phyloP scores from a whole-genome alignment of 2,329 filamentous ascomycete species.

The Paecilomyces sp. region DNA sequence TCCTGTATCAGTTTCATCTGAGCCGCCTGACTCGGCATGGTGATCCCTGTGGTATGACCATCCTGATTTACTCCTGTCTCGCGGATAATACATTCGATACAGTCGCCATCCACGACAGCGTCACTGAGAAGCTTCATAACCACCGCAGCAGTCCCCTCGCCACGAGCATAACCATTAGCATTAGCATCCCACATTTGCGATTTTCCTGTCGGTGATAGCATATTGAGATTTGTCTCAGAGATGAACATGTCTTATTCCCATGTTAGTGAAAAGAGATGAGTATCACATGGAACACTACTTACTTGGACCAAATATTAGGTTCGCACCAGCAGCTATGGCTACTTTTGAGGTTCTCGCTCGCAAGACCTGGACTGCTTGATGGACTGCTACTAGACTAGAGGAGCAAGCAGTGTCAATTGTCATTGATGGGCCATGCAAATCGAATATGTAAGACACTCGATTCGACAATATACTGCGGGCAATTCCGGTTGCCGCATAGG shows the following conservation, averaged over 20 bases:
- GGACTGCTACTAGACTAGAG: constrained; percentile 31
- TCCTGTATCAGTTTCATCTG: constrained; percentile 33
- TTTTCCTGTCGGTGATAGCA: constrained; percentile 47
- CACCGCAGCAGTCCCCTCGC: constrained; percentile 46
- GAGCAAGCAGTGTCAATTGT: constrained; percentile 44
- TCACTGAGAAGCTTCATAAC: constrained; percentile 45
- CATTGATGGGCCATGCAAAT: constrained; percentile 33
- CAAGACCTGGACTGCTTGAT: constrained; percentile 25
- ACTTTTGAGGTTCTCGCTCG: constrained; percentile 19
- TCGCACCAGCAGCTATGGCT: constrained; percentile 17
- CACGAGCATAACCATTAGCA: constrained; percentile 46
- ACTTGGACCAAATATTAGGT: constrained; percentile 20
- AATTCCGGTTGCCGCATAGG: constrained; percentile 20
- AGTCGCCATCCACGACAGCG: constrained; percentile 42
- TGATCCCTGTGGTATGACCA: constrained; percentile 27
- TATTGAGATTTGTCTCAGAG: constrained; percentile 24
- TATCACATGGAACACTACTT: background rate
- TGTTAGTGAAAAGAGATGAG: background rate
- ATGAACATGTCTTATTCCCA: constrained; percentile 18
- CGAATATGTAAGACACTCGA: constrained; percentile 34
- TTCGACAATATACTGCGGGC: constrained; percentile 33
- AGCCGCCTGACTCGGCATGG: constrained; percentile 27
- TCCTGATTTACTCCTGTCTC: constrained; percentile 30
- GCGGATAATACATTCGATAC: constrained; percentile 34
- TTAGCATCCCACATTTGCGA: constrained; percentile 42